Base-by-base conservation (phyloP, 192 early-diverging fungal genomes). In the Gonapodya sp. region DNA sequence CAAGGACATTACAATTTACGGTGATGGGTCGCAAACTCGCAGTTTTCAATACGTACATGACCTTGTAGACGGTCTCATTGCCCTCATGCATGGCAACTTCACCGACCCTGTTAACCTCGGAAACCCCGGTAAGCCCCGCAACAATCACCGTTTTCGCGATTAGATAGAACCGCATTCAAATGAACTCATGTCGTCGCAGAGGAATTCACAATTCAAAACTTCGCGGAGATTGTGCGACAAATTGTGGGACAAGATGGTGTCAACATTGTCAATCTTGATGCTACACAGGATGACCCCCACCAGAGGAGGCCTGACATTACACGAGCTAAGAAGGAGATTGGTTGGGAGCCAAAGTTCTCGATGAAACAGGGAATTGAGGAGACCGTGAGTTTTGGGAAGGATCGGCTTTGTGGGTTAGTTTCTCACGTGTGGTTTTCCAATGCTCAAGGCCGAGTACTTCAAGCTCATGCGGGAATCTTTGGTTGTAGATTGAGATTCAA, bases 41-140 rank as follows among this genome's bases (percentile, higher is more conserved):
- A 94, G 92, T 35, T 95, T 95, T 86, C 93, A 94, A 82, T 95
- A 95, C 79, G 87, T 95, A 8, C 93, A 94, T 79, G 94, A 95
- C 82, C 84, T 95, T 30, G 90, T 95, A 2, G 94, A 95, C 82
- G 94, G 93, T 0, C 84, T 95, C 73, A 95, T 95, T 78, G 74
- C 87, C 81, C 82, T 93, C 79, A 95, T 95, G 94, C 89, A 93
- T 78, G 86, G 83, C 79, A 87, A 87, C 73, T 93, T 89, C 84
- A 86, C 80, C 35, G 90, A 91, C 37, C 94, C 94, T 8, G 89
- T 95, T 18, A 95, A 95, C 83, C 24, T 95, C 31, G 94, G 94
- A 16, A 95, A 95, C 78, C 93, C 94, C 16, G 92, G 94, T 46
- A 93, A 94, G 83, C 94, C n/a, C n/a, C 89, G 82, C 92, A 93